Percentiles rank a stretch among this genome's conserved stretches.
These are phyloP conservation scores for Melocanna baccifera DNA, from an alignment of 176 grass and related monocot genomes.

Conservation along the genomic window DNA sequence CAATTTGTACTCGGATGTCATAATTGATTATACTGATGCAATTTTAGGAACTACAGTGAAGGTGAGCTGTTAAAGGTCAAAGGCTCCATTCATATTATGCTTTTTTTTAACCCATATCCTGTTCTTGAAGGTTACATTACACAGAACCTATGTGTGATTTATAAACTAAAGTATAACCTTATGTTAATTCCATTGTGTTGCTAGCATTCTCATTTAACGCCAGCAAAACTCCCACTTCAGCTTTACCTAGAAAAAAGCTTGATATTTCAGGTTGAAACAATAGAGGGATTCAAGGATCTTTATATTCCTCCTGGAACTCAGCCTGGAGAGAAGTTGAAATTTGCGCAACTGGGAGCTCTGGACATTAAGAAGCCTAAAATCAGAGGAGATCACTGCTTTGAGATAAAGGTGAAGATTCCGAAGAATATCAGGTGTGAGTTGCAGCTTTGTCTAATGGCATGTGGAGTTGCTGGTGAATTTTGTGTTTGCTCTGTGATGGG, in stretches of 20 bases:
- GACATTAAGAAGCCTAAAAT: slow-evolving; percentile 62
- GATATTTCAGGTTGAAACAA: slow-evolving; percentile 77
- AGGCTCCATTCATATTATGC: background rate
- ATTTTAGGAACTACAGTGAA: slow-evolving; percentile 85
- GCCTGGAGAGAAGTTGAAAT: slow-evolving; percentile 72
- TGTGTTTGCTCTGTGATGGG: background rate
- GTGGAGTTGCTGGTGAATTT: background rate
- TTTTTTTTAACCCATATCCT: background rate
- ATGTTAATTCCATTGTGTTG: background rate
- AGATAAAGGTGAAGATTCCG: slow-evolving; percentile 71
- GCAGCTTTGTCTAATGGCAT: background rate
- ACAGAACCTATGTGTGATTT: background rate
- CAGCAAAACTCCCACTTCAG: background rate
- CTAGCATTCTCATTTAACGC: background rate
- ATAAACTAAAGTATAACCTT: background rate
- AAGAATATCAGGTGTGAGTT: slow-evolving; percentile 71
- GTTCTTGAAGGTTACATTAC: background rate
- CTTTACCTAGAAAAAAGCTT: slow-evolving; percentile 22
- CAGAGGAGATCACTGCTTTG: slow-evolving; percentile 78
- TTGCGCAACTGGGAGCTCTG: slow-evolving; percentile 59
- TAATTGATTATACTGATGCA: slow-evolving; percentile 79
- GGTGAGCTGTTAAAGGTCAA: slow-evolving; percentile 38
- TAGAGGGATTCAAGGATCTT: slow-evolving; percentile 74
- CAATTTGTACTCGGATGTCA: slow-evolving; percentile 60
- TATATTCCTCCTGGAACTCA: slow-evolving; percentile 76